phyloP scores from a whole-genome alignment of 2,329 filamentous ascomycete genomes.

The Sphaerulina populicola region DNA sequence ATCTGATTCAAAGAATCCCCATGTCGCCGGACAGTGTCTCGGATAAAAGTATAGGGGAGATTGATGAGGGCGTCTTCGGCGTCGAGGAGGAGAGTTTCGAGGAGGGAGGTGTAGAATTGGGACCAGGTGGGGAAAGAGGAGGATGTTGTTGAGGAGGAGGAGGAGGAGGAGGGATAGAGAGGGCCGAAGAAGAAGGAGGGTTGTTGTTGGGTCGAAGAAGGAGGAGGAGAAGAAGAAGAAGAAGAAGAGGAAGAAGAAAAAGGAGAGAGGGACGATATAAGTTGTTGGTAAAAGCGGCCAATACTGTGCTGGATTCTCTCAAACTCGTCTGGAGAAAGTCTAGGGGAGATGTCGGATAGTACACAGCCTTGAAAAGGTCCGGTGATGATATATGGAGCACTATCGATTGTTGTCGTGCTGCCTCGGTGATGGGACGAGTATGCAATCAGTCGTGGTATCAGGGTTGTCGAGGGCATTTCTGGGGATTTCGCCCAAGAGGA shows the following conservation, averaged over 20 bases:
- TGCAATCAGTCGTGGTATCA: constrained; percentile 36
- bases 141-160: constrained; percentile 31
- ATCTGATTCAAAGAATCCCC: constrained; percentile 44
- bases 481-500: constrained; percentile 22
- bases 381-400: constrained; percentile 25
- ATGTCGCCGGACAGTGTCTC: constrained; percentile 42
- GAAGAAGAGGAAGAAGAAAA: constrained; percentile 40
- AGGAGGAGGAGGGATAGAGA: constrained; percentile 9
- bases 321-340: constrained; percentile 33
- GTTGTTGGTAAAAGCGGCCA: constrained; percentile 35
- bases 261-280: constrained; percentile 41
- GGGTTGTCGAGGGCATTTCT: constrained; percentile 21
- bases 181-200: too few species aligned
- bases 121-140: constrained; percentile 39
- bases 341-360: constrained; percentile 23
- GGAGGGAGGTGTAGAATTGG: constrained; percentile 44
- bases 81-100: constrained; percentile 49
- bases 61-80: constrained; percentile 52
- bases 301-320: constrained; percentile 35
- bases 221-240: constrained; percentile 3
- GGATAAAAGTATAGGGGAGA: constrained; percentile 49
- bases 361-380: constrained; percentile 27
- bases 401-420: not conserved
- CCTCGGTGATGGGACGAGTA: constrained; percentile 14
- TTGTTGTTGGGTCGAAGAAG: constrained; percentile 29